These are phyloP conservation scores for Chlamydomonas schloesseri DNA, from an alignment of 139 green algal species.

Conservation along the genomic window DNA sequence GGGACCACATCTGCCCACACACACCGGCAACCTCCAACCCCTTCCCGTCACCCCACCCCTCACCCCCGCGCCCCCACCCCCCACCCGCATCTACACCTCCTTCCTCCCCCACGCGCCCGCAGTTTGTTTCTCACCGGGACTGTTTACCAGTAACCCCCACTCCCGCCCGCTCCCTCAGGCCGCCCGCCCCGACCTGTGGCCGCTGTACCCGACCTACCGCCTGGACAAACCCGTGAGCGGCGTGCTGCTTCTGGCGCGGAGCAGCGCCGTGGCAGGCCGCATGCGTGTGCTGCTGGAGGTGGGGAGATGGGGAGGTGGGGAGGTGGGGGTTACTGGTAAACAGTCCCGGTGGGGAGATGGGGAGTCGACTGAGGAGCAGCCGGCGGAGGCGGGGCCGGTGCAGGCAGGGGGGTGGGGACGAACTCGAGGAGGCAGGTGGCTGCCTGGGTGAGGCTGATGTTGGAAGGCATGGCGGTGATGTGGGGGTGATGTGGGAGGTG, in stretches of 20 bases:
- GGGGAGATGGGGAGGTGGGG: neutral
- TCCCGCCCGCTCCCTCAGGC: slow-evolving; percentile 20
- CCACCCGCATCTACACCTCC: no score
- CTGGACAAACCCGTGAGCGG: slow-evolving; percentile 93
- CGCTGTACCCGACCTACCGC: slow-evolving; percentile 75
- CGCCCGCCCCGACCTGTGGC: slow-evolving; percentile 70
- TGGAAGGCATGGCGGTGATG: no score
- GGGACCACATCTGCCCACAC: no score
- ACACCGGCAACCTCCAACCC: no score
- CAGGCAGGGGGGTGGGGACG: no score
- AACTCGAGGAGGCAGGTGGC: no score
- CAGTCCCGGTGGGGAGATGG: neutral
- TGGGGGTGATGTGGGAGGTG: no score
- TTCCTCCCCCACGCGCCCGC: neutral
- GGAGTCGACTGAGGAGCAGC: neutral
- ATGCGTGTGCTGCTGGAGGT: slow-evolving; percentile 73
- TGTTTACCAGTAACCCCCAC: no score
- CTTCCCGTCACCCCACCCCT: no score
- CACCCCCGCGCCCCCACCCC: no score
- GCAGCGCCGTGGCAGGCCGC: slow-evolving; percentile 64
- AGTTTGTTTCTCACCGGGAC: no score
- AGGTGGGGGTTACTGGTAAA: neutral
- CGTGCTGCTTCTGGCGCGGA: slow-evolving; percentile 86
- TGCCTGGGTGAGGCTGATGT: no score
- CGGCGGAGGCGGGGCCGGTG: neutral